Conservation (phyloP, 257 asterid species). For the Datura wrightii region DNA sequence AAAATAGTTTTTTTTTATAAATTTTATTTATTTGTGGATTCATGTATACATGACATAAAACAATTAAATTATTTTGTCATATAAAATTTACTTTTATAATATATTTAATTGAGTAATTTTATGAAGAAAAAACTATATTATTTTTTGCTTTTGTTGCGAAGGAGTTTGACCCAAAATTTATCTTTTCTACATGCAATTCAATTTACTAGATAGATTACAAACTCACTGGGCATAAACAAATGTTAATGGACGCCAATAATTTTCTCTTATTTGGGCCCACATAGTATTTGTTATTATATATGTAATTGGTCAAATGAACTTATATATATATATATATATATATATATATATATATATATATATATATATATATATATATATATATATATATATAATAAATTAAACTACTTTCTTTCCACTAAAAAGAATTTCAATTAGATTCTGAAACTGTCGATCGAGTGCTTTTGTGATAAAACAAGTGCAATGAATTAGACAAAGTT, state of each 20-base stretch:
- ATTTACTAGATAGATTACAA: neutral
- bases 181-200: neutral
- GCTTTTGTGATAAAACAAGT: too few relatives aligned
- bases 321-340: too few relatives aligned
- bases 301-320: neutral
- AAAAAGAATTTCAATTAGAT: neutral
- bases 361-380: too few relatives aligned
- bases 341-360: too few relatives aligned
- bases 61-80: too few relatives aligned
- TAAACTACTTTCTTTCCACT: neutral
- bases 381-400: neutral
- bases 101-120: too few relatives aligned
- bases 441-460: neutral
- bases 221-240: neutral
- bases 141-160: neutral
- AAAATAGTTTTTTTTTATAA: too few relatives aligned
- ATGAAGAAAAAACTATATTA: too few relatives aligned
- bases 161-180: neutral
- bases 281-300: neutral
- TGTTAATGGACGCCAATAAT: constrained; percentile 1
- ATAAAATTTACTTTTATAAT: too few relatives aligned
- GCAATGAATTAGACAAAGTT: too few relatives aligned
- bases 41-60: too few relatives aligned
- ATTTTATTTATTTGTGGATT: too few relatives aligned
- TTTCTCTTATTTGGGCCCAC: neutral